These are phyloP conservation scores for Saccharomyces jurei DNA, from an alignment of 805 yeast species.

Conservation along the genomic window DNA sequence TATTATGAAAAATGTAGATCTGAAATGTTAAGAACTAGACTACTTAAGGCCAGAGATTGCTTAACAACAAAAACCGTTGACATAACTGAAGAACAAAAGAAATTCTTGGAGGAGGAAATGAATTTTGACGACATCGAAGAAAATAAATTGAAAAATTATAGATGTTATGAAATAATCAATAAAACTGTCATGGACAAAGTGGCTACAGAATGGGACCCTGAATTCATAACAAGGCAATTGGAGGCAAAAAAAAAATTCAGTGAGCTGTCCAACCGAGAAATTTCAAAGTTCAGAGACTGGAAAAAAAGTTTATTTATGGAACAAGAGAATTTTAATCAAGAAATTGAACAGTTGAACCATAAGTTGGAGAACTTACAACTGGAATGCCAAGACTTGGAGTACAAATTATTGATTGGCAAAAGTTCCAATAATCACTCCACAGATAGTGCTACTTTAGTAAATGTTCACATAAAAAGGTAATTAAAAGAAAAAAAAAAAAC, in stretches of 20 bases:
- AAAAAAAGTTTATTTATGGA: slow-evolving; percentile 45
- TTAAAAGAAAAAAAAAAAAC: not conserved
- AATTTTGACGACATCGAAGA: slow-evolving; percentile 24
- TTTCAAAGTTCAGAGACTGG: slow-evolving; percentile 54
- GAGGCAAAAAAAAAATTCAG: slow-evolving; percentile 38
- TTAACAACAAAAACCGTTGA: not conserved
- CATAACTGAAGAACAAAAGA: slow-evolving; percentile 2
- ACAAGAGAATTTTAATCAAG: slow-evolving; percentile 49
- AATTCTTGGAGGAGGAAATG: slow-evolving; percentile 7
- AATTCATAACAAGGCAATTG: slow-evolving; percentile 38
- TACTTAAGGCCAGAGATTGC: slow-evolving; percentile 20
- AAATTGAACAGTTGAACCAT: slow-evolving; percentile 38
- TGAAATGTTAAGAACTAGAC: slow-evolving; percentile 45
- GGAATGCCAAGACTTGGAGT: slow-evolving; percentile 20
- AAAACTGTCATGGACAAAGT: slow-evolving; percentile 33
- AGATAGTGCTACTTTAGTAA: not conserved
- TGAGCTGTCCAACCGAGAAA: slow-evolving; percentile 41
- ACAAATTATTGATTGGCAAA: slow-evolving; percentile 5
- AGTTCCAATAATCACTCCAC: not conserved
- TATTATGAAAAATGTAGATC: slow-evolving; percentile 64
- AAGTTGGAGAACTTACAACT: slow-evolving; percentile 34
- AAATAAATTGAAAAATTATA: slow-evolving; percentile 33
- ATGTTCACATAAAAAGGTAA: not conserved
- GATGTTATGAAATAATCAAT: slow-evolving; percentile 33
- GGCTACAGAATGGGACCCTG: slow-evolving; percentile 39